Evolutionary conservation across 2,329 filamentous ascomycete genomes (phyloP), one percentile per base, ranked within the genome.

Genomic region (Neophaeococcomyces mojaviensis): DNA sequence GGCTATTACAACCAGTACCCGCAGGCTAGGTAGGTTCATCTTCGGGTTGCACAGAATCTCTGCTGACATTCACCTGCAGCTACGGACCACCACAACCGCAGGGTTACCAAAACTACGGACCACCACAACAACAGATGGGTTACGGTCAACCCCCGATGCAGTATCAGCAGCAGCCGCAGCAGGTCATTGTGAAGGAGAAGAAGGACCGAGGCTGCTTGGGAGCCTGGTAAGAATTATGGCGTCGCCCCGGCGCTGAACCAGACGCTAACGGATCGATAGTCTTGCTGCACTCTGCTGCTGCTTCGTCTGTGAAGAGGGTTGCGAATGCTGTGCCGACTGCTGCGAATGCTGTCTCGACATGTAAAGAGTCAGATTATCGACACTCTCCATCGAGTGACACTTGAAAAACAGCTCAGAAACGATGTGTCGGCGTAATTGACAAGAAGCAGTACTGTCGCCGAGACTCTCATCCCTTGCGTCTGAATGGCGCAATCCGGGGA

Each of bases 251-350:
- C 34, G 31, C n/a, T 20, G 4, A 16, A 40, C 7, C 28, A 5
- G 15, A 15, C 22, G 15, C 24, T 44, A 16, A 35, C 38, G 26
- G 26, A 40, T 24, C 18, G 22, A 16, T 48, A 73, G 76, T 64
- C 59, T 79, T 39, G 75, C 74, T 39, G 68, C 68, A 28, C 61
- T 82, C 31, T 81, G 78, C 66, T 82, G 78, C 61, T 81, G 78
- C 58, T 82, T 78, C 63, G 68, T 82, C 22, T 79, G 76, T 56
- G 78, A 81, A 58, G 78, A 81, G 62, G 70, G 73, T 22, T 82
- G 78, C 57, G 78, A 81, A 61, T 81, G 77, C 64, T 81, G 78
- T 58, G 66, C 71, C n/a, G 78, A 81, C 4, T 80, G 77, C 61
- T 74, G 74, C 56, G 76, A 76, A 48, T 77, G 72, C 32, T 44